phyloP scores from a whole-genome alignment of 768 basidiomycete genomes.

The Cystobasidium onofrii region DNA sequence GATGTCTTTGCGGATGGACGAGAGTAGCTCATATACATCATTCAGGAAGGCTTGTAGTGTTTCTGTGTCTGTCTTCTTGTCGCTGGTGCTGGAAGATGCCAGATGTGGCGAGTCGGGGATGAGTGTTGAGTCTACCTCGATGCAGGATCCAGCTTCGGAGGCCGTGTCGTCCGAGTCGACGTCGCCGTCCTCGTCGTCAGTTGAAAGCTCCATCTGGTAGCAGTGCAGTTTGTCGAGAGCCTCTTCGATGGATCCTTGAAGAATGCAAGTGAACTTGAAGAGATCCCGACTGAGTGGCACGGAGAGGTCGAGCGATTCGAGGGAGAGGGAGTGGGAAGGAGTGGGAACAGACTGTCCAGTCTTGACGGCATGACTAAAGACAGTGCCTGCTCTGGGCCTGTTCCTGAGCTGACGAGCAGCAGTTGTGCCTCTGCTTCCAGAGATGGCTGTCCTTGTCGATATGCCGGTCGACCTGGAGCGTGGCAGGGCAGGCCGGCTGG shows the following conservation, averaged over 20 bases:
- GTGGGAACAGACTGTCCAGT: not conserved
- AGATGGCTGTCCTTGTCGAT: too few relatives aligned
- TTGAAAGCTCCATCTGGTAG: not conserved
- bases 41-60: conserved; percentile 18
- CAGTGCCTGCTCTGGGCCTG: too few relatives aligned
- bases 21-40: not conserved
- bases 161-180: not conserved
- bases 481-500: too few relatives aligned
- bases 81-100: not conserved
- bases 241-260: not conserved
- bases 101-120: not conserved
- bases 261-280: not conserved
- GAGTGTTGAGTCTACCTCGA: not conserved
- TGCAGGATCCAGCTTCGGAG: not conserved
- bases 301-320: not conserved
- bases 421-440: too few relatives aligned
- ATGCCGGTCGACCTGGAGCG: too few relatives aligned
- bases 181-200: not conserved
- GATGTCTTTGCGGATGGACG: not conserved
- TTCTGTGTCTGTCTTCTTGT: not conserved
- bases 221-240: not conserved
- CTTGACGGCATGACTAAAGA: not conserved
- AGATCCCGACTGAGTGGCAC: not conserved
- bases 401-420: too few relatives aligned
- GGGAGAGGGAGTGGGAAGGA: not conserved